Evolutionary conservation across 169 alveolate species (phyloP).

Genomic region (Plasmodium vivax): DNA sequence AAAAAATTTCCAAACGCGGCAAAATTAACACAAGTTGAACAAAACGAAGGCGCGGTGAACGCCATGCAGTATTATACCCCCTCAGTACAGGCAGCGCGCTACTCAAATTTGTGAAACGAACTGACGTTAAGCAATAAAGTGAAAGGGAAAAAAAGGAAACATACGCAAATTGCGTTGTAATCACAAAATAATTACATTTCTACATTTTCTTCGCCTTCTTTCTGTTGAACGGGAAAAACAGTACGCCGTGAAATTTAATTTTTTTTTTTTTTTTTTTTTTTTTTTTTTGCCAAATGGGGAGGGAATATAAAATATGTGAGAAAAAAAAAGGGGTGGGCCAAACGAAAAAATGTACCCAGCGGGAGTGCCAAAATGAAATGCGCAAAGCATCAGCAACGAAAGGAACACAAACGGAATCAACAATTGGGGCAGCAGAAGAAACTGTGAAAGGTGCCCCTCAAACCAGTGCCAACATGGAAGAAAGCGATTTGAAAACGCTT

Average conservation of each 20-base stretch:
- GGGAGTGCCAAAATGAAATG: neutral
- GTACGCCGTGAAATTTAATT: neutral
- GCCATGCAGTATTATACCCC: neutral
- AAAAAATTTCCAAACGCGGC: neutral
- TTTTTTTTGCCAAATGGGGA: neutral
- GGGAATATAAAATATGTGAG: neutral
- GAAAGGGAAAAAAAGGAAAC: neutral
- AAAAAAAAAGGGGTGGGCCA: neutral
- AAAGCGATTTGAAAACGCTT: neutral
- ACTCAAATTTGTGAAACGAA: neutral
- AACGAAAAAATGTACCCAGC: neutral
- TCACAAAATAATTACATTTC: conserved; percentile 28
- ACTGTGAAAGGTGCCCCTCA: neutral
- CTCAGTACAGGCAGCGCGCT: neutral
- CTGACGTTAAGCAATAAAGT: neutral
- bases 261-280: neutral
- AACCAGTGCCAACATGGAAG: neutral
- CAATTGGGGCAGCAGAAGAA: neutral
- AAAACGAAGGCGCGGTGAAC: neutral
- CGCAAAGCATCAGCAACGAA: neutral
- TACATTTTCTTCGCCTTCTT: conserved; percentile 14
- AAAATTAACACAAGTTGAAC: neutral
- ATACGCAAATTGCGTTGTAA: neutral
- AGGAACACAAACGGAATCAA: neutral
- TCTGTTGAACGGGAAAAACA: neutral